Base-by-base conservation (phyloP, 495 filamentous ascomycete genomes). In the Hyaloscypha hepaticicola region DNA sequence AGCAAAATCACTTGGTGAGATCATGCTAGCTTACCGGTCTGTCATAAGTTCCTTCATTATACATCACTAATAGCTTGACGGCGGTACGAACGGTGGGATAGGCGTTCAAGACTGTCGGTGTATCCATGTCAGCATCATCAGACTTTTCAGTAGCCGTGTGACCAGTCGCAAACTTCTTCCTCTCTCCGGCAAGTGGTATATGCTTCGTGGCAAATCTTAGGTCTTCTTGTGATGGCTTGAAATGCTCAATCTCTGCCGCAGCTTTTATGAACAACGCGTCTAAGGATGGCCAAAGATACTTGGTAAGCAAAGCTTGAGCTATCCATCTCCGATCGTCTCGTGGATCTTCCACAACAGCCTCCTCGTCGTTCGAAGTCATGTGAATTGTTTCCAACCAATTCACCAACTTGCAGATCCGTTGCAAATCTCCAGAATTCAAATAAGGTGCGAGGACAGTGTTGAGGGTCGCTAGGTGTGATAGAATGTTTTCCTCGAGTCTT, bases 371-470 rank as follows among this genome's bases (percentile, higher is more conserved):
- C 25, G 88, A 78, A 69, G 93, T 81, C 21, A 82, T 68, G 66
- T 96, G 96, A 49, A 89, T 86, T n/a, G 90, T 90, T 67, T 93
- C 91, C 12, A 97, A 77, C 73, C 93, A 82, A 9, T 87, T 88
- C 61, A 92, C 88, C 1, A 97, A 77, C 69, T 91, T 89, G 75
- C 92, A 96, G 4, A 94, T 72, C 2, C 77, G 77, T 49, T 76
- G 71, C 49, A 85, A 68, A 58, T 80, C 78, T 48, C 70, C 73
- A 28, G 68, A 61, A 31, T 78, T 75, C 16, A 85, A 70, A 12
- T 75, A 73, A 1, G 77, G 72, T 61, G 80, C 75, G 6, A 83
- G 66, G 24, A 77, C 76, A 6, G 76, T 75, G 33, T 78, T 76
- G 19, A 85, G 57, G n/a, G 66, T 64, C 45, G 45, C 56, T 6